Conservation (phyloP, 148 eudicot species). For the Agrostemma githago region DNA sequence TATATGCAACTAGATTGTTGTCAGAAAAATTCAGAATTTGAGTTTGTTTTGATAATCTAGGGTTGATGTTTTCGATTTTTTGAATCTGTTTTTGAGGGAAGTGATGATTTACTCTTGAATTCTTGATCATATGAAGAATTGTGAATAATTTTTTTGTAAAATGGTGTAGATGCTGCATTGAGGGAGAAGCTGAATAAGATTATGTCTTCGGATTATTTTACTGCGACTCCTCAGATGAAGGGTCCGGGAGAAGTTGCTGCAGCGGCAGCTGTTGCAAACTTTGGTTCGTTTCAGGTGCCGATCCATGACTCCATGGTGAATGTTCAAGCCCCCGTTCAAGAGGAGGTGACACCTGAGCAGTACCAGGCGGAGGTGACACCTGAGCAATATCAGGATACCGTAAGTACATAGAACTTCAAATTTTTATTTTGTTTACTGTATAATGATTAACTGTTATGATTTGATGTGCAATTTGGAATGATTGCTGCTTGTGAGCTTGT, state of each 20-base stretch:
- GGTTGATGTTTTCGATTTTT: background rate
- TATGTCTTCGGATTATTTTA: constrained; percentile 70
- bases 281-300: constrained; percentile 52
- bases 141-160: background rate
- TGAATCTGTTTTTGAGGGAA: no score
- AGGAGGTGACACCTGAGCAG: constrained; percentile 40
- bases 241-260: constrained; percentile 70
- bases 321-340: constrained; percentile 36
- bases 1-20: background rate
- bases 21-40: background rate
- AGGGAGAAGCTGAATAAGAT: constrained; percentile 76
- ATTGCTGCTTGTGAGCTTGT: background rate
- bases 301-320: constrained; percentile 35
- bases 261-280: constrained; percentile 65
- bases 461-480: background rate
- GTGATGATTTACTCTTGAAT: background rate
- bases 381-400: constrained; percentile 41
- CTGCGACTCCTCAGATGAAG: constrained; percentile 62
- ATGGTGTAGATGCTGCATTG: constrained; percentile 59
- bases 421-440: background rate
- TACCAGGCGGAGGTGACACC: constrained; percentile 31
- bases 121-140: background rate
- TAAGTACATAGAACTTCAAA: constrained; percentile 19
- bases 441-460: no score
- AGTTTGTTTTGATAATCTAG: background rate